phyloP scores from a whole-genome alignment of 169 alveolate species.

The Perkinsus chesapeaki region DNA sequence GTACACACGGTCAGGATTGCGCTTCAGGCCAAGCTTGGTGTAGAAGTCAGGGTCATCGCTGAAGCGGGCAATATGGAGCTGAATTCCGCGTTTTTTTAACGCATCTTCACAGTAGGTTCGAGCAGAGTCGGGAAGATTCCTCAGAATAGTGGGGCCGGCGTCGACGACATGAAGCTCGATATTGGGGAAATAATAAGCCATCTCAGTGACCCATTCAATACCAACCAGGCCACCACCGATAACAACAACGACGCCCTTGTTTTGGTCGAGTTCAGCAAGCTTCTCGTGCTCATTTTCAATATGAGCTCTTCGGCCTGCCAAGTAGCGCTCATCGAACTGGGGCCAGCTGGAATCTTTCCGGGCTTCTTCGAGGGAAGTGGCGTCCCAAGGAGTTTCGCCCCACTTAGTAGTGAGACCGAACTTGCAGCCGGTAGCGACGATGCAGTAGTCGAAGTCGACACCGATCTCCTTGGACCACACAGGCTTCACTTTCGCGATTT shows the following conservation, averaged over 20 bases:
- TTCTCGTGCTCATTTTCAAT: not conserved
- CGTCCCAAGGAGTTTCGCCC: not conserved
- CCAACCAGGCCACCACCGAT: conserved; percentile 34
- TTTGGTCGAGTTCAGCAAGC: not conserved
- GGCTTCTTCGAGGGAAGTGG: not conserved
- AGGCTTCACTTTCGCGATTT: not conserved
- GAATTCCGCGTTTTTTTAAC: not conserved
- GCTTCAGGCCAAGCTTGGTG: conserved; percentile 22
- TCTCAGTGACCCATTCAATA: conserved; percentile 35
- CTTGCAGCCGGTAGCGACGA: conserved; percentile 32
- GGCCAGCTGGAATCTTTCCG: not conserved
- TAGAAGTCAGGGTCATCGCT: conserved; percentile 17
- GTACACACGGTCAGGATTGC: conserved; percentile 27
- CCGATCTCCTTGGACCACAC: not conserved
- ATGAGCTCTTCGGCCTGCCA: not conserved
- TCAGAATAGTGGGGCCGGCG: not conserved
- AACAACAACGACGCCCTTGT: conserved; percentile 17
- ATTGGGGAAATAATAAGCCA: conserved; percentile 24
- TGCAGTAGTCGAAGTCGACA: conserved; percentile 33
- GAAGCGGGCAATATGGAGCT: not conserved
- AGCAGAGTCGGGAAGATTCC: not conserved
- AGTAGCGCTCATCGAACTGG: not conserved
- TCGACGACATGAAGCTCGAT: conserved; percentile 26
- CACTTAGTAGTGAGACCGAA: conserved; percentile 10
- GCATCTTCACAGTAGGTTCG: not conserved